Evolutionary conservation across 495 filamentous ascomycete genomes (phyloP), one percentile per base, ranked within the genome.

Genomic region (Aspergillus coremiiformis): DNA sequence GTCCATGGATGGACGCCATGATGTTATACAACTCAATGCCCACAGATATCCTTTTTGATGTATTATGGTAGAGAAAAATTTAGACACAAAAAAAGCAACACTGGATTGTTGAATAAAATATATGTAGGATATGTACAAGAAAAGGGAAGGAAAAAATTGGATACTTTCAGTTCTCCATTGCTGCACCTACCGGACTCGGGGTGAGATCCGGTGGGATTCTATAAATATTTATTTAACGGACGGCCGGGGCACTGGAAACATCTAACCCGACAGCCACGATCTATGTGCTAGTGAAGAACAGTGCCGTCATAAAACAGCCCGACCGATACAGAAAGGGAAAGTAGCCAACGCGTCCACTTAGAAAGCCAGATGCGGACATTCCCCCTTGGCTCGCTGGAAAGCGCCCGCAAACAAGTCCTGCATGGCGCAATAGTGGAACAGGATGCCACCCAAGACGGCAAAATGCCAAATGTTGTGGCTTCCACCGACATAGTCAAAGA

Each of bases 381-480:
- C 74, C 24, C 72, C 73, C 52, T 70, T 54, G 26, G 86, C 89
- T 42, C 89, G 75, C 52, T 71, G 63, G 69, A 96, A 96, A n/a
- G 93, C 93, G 37, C 76, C 74, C 0, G 85, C 73, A 59, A 99
- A 99, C 61, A 99, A 90, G 42, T 89, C 81, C 62, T 96, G 88
- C 93, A 99, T 97, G 21, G 93, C 93, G 21, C 77, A 74, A 65
- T 96, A 99, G 70, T 99, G 93, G 65, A 92, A 97, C 5, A 97
- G 67, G 43, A 99, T 99, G n/a, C 93, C 93, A 17, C 90, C 87
- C 22, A 99, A 69, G 21, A 99, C 93, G 19, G 94, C 94, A 35
- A 95, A 67, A 68, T 99, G 93, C 93, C 94, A 99, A 21, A 97
- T 82, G 68, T 99, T 99, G 69, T 99, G 93, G 65, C 85, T 90